Evolutionary conservation across 257 asterid genomes (phyloP), one percentile per base, ranked within the genome.

Genomic region (Jaltomata sinuosa): DNA sequence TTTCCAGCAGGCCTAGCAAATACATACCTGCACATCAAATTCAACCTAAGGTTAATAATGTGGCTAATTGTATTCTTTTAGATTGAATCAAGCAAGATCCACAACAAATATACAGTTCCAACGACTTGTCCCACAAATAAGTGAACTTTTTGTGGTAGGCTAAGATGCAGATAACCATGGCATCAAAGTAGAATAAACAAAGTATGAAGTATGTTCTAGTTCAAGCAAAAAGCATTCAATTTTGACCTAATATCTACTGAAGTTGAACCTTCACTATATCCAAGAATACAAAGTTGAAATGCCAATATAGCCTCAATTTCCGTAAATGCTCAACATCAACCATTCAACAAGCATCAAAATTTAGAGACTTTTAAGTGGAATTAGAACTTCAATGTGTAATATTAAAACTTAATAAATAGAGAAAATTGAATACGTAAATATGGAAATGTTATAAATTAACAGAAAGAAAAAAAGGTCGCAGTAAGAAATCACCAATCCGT

Each of bases 1-100:
- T 94, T 95, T 52, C 99, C 99, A 31, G 99, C 91, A 12, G 99
- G 99, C 86, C 99, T 91, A 29, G 97, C 96, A 77, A 88, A 94
- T 64, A 95, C 94, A 85, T 91, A 96, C 99, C 98, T 96, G 86
- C 72, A 86, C 45, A 79, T 2, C 61, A 83, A 31, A 83, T 47
- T 27, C 40, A 64, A 19, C 57, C 59, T 22, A 74, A 74, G n/a
- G 25, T 74, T 45, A 42, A 29, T 74, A 68, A 19, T 34, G 4
- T 9, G 78, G 27, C 4, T 19, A 22, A 34, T 68, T 34, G 27
- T 68, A 40, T 34, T 68, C 34, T 25, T 68, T 68, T 76, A 47
- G 42, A 29, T 27, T 27, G 27, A 47, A 49, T 47, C 55, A 76
- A 76, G 62, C 11, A 76, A 49, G 55, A 18, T 76, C 42, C 61